These are phyloP conservation scores for Puccinellia tenuiflora DNA, from an alignment of 176 grass and related monocot genomes.

Conservation along the genomic window DNA sequence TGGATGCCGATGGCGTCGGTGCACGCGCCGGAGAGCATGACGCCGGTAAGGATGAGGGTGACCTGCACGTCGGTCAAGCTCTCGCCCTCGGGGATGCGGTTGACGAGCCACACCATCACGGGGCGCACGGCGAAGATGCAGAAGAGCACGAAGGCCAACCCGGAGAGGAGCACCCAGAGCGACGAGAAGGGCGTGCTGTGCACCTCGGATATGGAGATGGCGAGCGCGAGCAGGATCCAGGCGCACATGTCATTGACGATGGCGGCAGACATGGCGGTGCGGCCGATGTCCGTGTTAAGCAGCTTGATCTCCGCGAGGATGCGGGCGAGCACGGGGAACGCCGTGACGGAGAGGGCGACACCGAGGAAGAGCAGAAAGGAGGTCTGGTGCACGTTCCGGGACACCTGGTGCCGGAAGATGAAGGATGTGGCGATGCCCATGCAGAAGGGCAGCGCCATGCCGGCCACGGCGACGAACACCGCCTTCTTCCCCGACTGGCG, in stretches of 20 bases:
- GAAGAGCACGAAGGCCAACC: conserved; percentile 46
- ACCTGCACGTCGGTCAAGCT: conserved; percentile 40
- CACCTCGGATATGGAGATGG: conserved; percentile 55
- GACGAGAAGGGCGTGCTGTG: conserved; percentile 38
- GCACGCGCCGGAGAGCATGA: conserved; percentile 56
- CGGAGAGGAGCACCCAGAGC: conserved; percentile 61
- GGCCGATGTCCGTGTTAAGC: conserved; percentile 60
- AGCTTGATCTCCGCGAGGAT: conserved; percentile 90
- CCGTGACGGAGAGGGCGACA: conserved; percentile 72
- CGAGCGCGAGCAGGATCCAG: conserved; percentile 71
- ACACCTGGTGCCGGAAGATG: conserved; percentile 54
- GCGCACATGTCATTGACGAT: conserved; percentile 74
- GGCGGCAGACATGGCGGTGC: conserved; percentile 66
- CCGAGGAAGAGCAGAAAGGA: conserved; percentile 82
- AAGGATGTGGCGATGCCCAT: conserved; percentile 67
- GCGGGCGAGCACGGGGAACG: conserved; percentile 80
- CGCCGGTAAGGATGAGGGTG: conserved; percentile 61
- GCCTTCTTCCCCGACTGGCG: conserved; percentile 56
- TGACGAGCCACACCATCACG: conserved; percentile 59
- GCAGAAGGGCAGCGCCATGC: conserved; percentile 68
- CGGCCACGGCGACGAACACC: conserved; percentile 36
- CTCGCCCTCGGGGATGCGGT: conserved; percentile 55
- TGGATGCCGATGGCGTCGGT: conserved; percentile 74
- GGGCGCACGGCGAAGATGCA: conserved; percentile 68
- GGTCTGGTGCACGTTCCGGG: conserved; percentile 41